A percentile compares a stretch with the other conserved stretches of the same genome.
Conservation (phyloP, 2,329 filamentous ascomycete species). For the Ceratocystis variospora region DNA sequence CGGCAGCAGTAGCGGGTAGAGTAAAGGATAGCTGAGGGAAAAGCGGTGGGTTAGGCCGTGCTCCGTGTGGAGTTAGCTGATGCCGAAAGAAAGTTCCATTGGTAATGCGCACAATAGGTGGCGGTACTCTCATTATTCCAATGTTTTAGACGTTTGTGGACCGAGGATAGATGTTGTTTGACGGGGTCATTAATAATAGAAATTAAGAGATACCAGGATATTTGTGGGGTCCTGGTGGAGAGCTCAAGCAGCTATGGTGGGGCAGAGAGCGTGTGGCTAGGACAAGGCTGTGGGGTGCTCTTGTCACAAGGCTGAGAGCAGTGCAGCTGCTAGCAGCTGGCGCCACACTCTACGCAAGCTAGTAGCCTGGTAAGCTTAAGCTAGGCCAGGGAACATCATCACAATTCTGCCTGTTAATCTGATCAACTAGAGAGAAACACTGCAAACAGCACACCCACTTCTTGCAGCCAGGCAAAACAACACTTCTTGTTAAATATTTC, state of each 20-base stretch:
- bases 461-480: background rate
- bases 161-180: too few species aligned
- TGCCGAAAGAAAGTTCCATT: constrained; percentile 74
- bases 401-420: background rate
- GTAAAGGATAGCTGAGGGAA: constrained; percentile 59
- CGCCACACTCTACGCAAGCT: background rate
- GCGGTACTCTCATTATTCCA: constrained; percentile 24
- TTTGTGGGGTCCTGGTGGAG: background rate
- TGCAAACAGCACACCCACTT: background rate
- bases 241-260: background rate
- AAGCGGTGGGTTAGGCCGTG: constrained; percentile 52
- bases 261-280: background rate
- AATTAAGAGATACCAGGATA: background rate
- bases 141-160: too few species aligned
- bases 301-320: background rate
- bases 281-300: background rate
- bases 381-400: background rate
- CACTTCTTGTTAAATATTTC: background rate
- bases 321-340: background rate
- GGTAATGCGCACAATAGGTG: constrained; percentile 55
- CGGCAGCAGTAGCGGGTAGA: constrained; percentile 43
- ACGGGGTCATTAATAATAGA: too few species aligned
- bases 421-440: background rate
- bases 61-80: constrained; percentile 44
- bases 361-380: background rate